Conservation (phyloP, 805 yeast genomes). For the Wickerhamiella occidentalis region DNA sequence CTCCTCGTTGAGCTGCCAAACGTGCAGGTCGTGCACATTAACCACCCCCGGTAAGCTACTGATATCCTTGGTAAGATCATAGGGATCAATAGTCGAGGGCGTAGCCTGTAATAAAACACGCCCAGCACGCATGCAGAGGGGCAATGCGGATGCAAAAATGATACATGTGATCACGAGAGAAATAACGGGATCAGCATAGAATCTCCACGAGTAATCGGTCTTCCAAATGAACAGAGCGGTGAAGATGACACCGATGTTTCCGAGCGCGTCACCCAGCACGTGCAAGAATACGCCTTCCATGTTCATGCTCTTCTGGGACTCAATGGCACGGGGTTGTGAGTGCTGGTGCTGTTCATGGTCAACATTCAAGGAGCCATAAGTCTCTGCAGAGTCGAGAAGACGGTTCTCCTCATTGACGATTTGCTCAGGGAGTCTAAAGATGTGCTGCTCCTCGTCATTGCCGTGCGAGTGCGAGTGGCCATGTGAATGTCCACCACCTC, state of each 20-base stretch:
- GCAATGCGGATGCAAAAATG: slow-evolving; percentile 83
- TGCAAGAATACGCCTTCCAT: slow-evolving; percentile 96
- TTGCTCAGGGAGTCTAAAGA: slow-evolving; percentile 16
- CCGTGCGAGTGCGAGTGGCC: slow-evolving; percentile 15
- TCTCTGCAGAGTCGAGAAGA: slow-evolving; percentile 13
- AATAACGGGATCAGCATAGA: slow-evolving; percentile 72
- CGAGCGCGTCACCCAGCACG: slow-evolving; percentile 91
- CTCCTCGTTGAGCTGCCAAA: slow-evolving; percentile 89
- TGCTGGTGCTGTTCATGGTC: slow-evolving; percentile 11
- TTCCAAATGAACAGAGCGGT: slow-evolving; percentile 91
- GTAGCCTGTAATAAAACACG: slow-evolving; percentile 86
- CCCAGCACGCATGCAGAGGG: slow-evolving; percentile 75
- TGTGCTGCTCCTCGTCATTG: slow-evolving; percentile 8
- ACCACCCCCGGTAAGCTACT: slow-evolving; percentile 56
- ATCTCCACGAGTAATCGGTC: slow-evolving; percentile 80
- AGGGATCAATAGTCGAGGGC: slow-evolving; percentile 71
- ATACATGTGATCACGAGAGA: slow-evolving; percentile 77
- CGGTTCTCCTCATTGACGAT: slow-evolving; percentile 21
- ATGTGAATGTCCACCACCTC: slow-evolving; percentile 31
- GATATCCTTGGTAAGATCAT: slow-evolving; percentile 58
- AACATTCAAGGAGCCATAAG: slow-evolving; percentile 14
- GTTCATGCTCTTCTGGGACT: slow-evolving; percentile 55
- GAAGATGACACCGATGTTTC: slow-evolving; percentile 82
- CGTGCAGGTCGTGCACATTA: slow-evolving; percentile 88
- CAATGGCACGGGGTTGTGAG: slow-evolving; percentile 10